Base-by-base conservation (phyloP, 192 early-diverging fungal genomes). In the Pilobolus umbonatus region DNA sequence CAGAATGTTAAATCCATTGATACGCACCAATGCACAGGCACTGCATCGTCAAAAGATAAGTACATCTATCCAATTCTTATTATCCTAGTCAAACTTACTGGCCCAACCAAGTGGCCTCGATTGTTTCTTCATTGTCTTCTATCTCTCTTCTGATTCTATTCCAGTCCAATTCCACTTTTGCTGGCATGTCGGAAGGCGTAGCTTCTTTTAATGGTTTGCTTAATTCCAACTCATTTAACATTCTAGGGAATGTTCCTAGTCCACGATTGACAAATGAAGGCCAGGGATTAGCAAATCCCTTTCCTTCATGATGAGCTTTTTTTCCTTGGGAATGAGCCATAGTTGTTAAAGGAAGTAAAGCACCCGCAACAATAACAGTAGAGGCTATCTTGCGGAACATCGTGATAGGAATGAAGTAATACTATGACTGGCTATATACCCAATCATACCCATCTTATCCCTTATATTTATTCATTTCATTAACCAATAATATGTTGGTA, bases 1-100 rank as follows among this genome's bases (percentile, higher is more conserved):
- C 0, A 93, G 64, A 26, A 93, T 72, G 34, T 83, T 88, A 31
- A 85, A 73, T 4, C 84, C 80, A 28, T 81, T 77, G 3, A 86
- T 42, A 56, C 84, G 82, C 14, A 91, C 68, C 29, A 91, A 36
- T 15, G 88, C 69, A 21, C 83, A 79, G 0, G 90, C 86, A 47
- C 69, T 75, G 54, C 5, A 29, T 51, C 42, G 14, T 21, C 0
- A 44, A 6, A 59, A 32, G n/a, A 26, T 8, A 44, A 60, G 22
- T 12, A 8, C 3, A 15, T 2, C 36, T 12, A 38, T 38, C 9
- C 4, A 38, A 38, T 4, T 38, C 15, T 38, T 38, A 12, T 38
- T 38, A 8, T 38, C 15, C n/a, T n/a, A n/a, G n/a, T n/a, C n/a
- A n/a, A n/a, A 42, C 39, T 42, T 42, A 42, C 39, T 42, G 39